Base-by-base conservation (phyloP, 2,329 filamentous ascomycete genomes). In the Fusarium heterosporum region DNA sequence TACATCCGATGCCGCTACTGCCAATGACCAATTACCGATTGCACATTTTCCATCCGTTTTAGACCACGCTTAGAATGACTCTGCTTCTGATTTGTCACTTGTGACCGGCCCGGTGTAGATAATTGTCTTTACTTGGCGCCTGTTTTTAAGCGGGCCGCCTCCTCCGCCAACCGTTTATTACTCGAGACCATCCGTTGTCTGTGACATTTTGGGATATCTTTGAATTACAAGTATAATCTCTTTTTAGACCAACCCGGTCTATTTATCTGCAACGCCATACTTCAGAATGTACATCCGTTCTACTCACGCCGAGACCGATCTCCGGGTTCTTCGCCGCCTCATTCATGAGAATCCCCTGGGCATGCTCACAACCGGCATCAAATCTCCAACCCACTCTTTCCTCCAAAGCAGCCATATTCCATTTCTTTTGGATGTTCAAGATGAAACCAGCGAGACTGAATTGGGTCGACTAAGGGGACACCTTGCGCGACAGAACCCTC, bases 361-460 rank as follows among this genome's bases (percentile, higher is more conserved):
- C 1, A 79, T 90, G 28, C 70, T 91, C 12, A 90, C 86, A 7
- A 90, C 89, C 0, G 85, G 85, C 3, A 85, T 90, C 39, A 73
- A 77, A 6, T 88, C 85, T 0, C 38, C 77, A 9, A 72, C 68
- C 0, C 77, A 82, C 61, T 82, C 83, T 0, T 77, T 84, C 10
- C 80, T 90, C 2, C 87, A 88, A 71, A 82, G 80, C 55, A 87
- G 80, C 45, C 88, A 90, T 66, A 84, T 90, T n/a, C 87, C 87
- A 0, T 90, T 82, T 66, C 68, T 90, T 0, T 75, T 90, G 1
- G 85, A 89, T 54, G 72, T 83, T 8, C 52, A 78, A 7, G 78
- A 82, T 55, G 77, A 81, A 34, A 30, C 71, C 2, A 78, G 72
- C 63, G 77, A 79, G 43, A 77, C 75, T 1, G 78, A 81, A 14